A percentile compares a stretch with the other conserved stretches of the same genome.
Evolutionary conservation across 169 alveolate genomes (phyloP).

Genomic region (Babesia caballi): DNA sequence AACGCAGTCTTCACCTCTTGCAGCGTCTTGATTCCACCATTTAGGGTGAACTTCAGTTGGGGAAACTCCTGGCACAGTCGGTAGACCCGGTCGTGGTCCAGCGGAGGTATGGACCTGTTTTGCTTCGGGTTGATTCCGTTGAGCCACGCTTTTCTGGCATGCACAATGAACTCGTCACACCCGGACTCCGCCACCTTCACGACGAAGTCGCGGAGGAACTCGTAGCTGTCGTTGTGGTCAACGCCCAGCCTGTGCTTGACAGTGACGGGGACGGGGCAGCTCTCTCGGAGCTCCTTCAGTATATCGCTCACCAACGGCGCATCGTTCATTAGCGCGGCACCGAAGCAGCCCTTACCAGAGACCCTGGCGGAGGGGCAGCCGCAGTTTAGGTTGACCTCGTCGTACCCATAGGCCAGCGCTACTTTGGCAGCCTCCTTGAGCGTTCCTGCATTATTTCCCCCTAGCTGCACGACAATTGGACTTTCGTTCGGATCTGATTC

Average conservation of each 20-base stretch:
- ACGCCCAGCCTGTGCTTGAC: slow-evolving; percentile 95
- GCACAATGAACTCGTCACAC: slow-evolving; percentile 88
- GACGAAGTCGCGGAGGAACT: slow-evolving; percentile 78
- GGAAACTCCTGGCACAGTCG: slow-evolving; percentile 86
- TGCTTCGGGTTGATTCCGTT: slow-evolving; percentile 90
- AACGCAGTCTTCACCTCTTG: slow-evolving; percentile 69
- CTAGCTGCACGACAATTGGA: slow-evolving; percentile 90
- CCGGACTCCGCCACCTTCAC: slow-evolving; percentile 80
- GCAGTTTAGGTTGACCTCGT: slow-evolving; percentile 90
- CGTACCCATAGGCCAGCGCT: slow-evolving; percentile 86
- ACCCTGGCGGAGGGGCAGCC: slow-evolving; percentile 93
- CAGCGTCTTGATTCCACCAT: slow-evolving; percentile 88
- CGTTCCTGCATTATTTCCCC: slow-evolving; percentile 89
- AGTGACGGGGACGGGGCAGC: slow-evolving; percentile 82
- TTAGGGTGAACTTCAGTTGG: slow-evolving; percentile 82
- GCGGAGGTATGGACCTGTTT: slow-evolving; percentile 90
- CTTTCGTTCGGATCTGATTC: slow-evolving; percentile 76
- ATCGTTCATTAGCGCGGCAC: slow-evolving; percentile 94
- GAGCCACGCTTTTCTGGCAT: slow-evolving; percentile 92
- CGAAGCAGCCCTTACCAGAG: slow-evolving; percentile 90
- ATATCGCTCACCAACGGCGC: slow-evolving; percentile 88
- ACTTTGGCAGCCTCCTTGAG: slow-evolving; percentile 86
- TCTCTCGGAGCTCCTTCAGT: slow-evolving; percentile 48
- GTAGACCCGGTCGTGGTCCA: slow-evolving; percentile 88
- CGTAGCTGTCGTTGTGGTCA: slow-evolving; percentile 86